Percentiles rank a stretch among this genome's conserved stretches.
Conservation (phyloP, 768 basidiomycete genomes). For the Mycena olivaceomarginata region DNA sequence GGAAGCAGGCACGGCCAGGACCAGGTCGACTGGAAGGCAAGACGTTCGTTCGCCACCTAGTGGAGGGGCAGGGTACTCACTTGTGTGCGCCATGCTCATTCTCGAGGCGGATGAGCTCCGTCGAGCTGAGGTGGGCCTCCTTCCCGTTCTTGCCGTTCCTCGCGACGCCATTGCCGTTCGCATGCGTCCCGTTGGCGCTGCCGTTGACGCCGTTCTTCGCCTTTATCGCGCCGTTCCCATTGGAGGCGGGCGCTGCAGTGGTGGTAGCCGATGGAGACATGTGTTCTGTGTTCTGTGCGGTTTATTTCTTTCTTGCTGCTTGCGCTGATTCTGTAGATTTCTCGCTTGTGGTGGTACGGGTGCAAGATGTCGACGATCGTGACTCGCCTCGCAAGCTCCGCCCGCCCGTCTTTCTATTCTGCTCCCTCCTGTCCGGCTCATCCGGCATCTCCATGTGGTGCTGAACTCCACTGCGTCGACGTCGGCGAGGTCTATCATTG, state of each 20-base stretch:
- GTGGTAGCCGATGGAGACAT: conserved; percentile 30
- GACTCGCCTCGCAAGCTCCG: too few species aligned
- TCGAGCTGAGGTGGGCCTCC: conserved; percentile 67
- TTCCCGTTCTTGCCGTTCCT: background rate
- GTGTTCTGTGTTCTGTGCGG: conserved; percentile 2
- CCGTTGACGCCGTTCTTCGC: conserved; percentile 22
- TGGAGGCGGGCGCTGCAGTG: background rate
- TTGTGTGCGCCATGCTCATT: conserved; percentile 92
- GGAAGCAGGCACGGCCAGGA: too few species aligned
- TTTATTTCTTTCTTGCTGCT: background rate
- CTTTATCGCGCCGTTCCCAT: conserved; percentile 40
- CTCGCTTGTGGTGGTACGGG: too few species aligned
- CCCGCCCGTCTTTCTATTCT: too few species aligned
- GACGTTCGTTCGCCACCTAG: too few species aligned
- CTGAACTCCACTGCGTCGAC: too few species aligned
- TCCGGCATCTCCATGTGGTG: too few species aligned
- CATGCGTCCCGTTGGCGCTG: conserved; percentile 6
- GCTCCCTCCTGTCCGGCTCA: too few species aligned
- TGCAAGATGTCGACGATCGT: too few species aligned
- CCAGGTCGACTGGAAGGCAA: too few species aligned
- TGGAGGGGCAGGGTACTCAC: conserved; percentile 67
- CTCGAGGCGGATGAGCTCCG: conserved; percentile 87
- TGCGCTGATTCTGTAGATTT: background rate
- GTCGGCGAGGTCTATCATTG: too few species aligned
- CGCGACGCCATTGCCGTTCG: conserved; percentile 12